These are phyloP conservation scores for Gynochthodes officinalis DNA, from an alignment of 257 asterid species.

Conservation along the genomic window DNA sequence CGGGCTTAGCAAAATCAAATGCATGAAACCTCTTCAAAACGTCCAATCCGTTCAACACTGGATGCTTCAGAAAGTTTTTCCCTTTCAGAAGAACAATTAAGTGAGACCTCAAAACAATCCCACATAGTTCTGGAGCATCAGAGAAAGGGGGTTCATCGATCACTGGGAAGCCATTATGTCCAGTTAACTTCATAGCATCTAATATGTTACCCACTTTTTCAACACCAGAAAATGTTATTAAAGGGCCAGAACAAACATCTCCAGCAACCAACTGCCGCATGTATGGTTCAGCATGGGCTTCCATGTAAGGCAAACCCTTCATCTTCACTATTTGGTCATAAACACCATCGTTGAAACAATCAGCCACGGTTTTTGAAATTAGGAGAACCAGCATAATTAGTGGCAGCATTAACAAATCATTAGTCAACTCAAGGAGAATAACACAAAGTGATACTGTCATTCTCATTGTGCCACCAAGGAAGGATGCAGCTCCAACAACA, in stretches of 20 bases:
- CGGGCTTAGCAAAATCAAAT: slow-evolving; percentile 85
- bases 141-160: slow-evolving; percentile 83
- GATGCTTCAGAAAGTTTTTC: slow-evolving; percentile 56
- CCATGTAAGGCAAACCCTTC: slow-evolving; percentile 96
- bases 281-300: slow-evolving; percentile 91
- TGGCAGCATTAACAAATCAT: slow-evolving; percentile 85
- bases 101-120: slow-evolving; percentile 85
- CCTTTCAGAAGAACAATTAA: slow-evolving; percentile 66
- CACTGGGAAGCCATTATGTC: slow-evolving; percentile 90
- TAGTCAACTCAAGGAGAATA: slow-evolving; percentile 87
- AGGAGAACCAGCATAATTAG: slow-evolving; percentile 89
- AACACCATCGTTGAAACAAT: slow-evolving; percentile 75
- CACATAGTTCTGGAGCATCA: slow-evolving; percentile 78
- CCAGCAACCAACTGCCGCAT: slow-evolving; percentile 83
- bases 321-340: slow-evolving; percentile 89
- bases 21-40: slow-evolving; percentile 51
- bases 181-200: slow-evolving; percentile 54
- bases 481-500: slow-evolving; percentile 94
- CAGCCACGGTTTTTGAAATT: slow-evolving; percentile 88
- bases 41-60: slow-evolving; percentile 41
- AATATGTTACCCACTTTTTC: slow-evolving; percentile 75
- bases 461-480: slow-evolving; percentile 99
- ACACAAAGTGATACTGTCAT: slow-evolving; percentile 97
- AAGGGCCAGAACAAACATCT: slow-evolving; percentile 89
- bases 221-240: slow-evolving; percentile 65